Percentiles rank a stretch among this genome's conserved stretches.
Evolutionary conservation across 148 eudicot species (phyloP).

Genomic region (Silene conica): DNA sequence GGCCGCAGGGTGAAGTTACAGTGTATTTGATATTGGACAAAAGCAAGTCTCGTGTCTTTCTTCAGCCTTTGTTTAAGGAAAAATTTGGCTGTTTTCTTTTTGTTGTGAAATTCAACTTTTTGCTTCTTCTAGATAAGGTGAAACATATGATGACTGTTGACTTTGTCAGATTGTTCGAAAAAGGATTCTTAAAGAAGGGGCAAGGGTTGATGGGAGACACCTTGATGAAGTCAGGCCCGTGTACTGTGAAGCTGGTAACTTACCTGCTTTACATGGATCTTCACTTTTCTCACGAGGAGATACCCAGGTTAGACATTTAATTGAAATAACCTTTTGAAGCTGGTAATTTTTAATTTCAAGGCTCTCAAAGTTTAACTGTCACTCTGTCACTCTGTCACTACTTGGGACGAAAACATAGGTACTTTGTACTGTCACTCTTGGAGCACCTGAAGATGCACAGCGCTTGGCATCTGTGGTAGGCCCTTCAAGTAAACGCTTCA

Average conservation of each 20-base stretch:
- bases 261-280: conserved; percentile 84
- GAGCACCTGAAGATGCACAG: conserved; percentile 95
- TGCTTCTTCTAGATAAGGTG: background rate
- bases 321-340: background rate
- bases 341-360: background rate
- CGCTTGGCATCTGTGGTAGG: conserved; percentile 75
- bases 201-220: conserved; percentile 82
- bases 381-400: conserved; percentile 1
- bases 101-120: background rate
- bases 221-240: conserved; percentile 94
- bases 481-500: conserved; percentile 81
- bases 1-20: background rate
- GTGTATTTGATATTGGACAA: background rate
- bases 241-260: conserved; percentile 80
- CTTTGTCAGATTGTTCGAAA: conserved; percentile 68
- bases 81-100: background rate
- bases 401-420: conserved; percentile 43
- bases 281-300: conserved; percentile 90
- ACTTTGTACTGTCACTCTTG: conserved; percentile 89
- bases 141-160: conserved; percentile 2
- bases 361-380: conserved; percentile 7
- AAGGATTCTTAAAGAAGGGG: conserved; percentile 76
- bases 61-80: background rate
- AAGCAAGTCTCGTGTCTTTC: background rate
- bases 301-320: conserved; percentile 60